Evolutionary conservation across 1,284 basidiomycete species (phyloP), one percentile per base, ranked within the genome.

Genomic region (Volvariella volvacea): DNA sequence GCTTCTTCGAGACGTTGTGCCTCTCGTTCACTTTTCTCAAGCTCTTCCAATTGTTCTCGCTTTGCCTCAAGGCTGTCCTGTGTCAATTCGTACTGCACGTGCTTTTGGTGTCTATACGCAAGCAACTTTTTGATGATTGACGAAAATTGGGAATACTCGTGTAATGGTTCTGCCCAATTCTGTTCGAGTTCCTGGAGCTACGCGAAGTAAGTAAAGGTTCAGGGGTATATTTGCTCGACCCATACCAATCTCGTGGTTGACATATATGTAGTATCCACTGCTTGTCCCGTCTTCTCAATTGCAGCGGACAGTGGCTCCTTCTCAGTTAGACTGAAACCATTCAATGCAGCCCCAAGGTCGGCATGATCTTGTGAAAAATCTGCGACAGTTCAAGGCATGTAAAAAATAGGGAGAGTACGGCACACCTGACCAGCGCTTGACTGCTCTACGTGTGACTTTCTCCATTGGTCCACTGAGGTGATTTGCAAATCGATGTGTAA

Each of bases 71-170:
- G 71, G 22, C 78, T 76, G 58, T 98, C 95, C 60, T 94, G 89
- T 0, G 95, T 95, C 74, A 96, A 87, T 67, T 99, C 96, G 57
- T 88, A 94, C 62, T 99, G 96, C 8, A 95, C 88, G 54, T 99
- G 94, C 67, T 99, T 99, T 66, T 95, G 91, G 63, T 99, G 96
- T 22, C 96, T 84, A 68, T 96, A 99, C 1, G 83, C 83, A 41
- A 99, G 79, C 17, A 98, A 71, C 57, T 89, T 88, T 70, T 92
- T 94, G 67, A 99, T 96, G 55, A 98, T 93, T 9, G 78, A 72
- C 6, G 90, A 92, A 60, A 98, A 99, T 63, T 99, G 95, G 31
- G 85, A 74, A 64, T 99, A 99, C 60, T 97, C 94, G 57, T 96
- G 89, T 41, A 99, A 65, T 2, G 96, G 96, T 61, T 99, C 96